phyloP scores from a whole-genome alignment of 495 filamentous ascomycete species.

The Penicillium macrosclerotiorum region DNA sequence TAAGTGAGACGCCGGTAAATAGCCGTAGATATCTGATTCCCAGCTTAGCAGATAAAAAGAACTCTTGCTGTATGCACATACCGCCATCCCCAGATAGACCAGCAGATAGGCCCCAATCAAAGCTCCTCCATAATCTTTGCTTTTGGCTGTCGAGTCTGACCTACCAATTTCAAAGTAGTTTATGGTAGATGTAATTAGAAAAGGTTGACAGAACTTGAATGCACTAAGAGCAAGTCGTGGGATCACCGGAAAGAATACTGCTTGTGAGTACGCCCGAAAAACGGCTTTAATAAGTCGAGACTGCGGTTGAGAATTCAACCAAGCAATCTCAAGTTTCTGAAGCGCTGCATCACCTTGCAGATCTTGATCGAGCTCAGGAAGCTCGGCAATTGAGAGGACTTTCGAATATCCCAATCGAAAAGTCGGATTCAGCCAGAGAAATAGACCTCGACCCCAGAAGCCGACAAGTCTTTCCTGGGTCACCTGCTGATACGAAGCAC shows the following conservation, averaged over 20 bases:
- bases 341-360: neutral
- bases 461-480: neutral
- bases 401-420: neutral
- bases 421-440: neutral
- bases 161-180: neutral
- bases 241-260: neutral
- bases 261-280: neutral
- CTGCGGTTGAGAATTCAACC: neutral
- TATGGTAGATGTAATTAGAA: neutral
- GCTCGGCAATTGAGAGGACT: neutral
- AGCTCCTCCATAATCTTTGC: slow-evolving; percentile 1
- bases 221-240: slow-evolving; percentile 1
- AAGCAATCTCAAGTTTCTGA: neutral
- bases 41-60: too few relatives aligned
- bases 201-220: slow-evolving; percentile 6
- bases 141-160: neutral
- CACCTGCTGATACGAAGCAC: neutral
- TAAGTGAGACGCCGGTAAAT: neutral
- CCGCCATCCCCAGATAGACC: neutral
- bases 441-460: neutral
- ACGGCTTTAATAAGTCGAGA: neutral
- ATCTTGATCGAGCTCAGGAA: neutral
- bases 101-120: slow-evolving; percentile 1
- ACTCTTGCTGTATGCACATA: too few relatives aligned
- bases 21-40: neutral